phyloP scores from a whole-genome alignment of 2,329 filamentous ascomycete genomes.

The Pseudonectria foliicola region DNA sequence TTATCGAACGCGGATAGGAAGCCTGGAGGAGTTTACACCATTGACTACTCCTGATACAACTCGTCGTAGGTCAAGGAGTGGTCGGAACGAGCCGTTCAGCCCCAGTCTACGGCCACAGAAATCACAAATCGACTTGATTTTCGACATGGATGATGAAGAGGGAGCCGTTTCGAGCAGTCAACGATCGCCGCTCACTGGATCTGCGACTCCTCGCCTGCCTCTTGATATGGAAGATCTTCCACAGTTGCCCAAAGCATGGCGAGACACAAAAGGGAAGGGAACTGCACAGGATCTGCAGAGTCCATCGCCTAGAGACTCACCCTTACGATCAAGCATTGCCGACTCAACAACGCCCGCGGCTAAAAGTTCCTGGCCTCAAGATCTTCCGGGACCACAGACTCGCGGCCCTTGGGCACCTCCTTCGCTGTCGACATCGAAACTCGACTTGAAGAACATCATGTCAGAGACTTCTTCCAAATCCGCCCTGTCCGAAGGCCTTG shows the following conservation, averaged over 20 bases:
- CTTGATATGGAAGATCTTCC: conserved; percentile 23
- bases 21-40: conserved; percentile 53
- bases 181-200: conserved; percentile 14
- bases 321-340: conserved; percentile 15
- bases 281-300: conserved; percentile 9
- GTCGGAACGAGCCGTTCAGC: conserved; percentile 51
- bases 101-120: conserved; percentile 62
- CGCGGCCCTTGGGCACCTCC: conserved; percentile 44
- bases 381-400: conserved; percentile 7
- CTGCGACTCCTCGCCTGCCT: conserved; percentile 12
- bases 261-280: conserved; percentile 21
- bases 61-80: conserved; percentile 39
- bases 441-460: conserved; percentile 75
- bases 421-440: conserved; percentile 51
- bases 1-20: conserved; percentile 52
- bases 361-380: conserved; percentile 2
- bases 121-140: conserved; percentile 73
- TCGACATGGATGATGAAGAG: conserved; percentile 84
- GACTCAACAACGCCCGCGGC: conserved; percentile 3
- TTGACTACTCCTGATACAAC: conserved; percentile 35
- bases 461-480: conserved; percentile 46
- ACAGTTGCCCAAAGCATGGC: conserved; percentile 25
- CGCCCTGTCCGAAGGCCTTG: conserved; percentile 47
- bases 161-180: conserved; percentile 24
- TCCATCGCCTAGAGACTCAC: conserved; percentile 6